Base-by-base conservation (phyloP, 2,329 filamentous ascomycete genomes). In the Fusarium temperatum region DNA sequence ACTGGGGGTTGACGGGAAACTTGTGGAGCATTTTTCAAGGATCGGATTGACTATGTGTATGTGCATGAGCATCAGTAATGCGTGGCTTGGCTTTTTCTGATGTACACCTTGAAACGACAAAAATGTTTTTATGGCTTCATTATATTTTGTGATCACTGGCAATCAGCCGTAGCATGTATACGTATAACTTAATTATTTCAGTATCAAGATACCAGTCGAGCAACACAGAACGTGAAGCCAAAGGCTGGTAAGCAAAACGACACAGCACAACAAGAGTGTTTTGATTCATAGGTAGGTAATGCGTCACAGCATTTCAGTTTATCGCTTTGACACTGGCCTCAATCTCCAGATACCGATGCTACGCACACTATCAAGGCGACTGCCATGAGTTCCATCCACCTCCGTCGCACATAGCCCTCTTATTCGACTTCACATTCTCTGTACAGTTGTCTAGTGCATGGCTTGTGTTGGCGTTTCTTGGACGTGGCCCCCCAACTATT, bases 401-500 rank as follows among this genome's bases (percentile, higher is more conserved):
- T 30, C 26, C n/a, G 41, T 24, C 18, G 13, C 18, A 35, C 10
- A 51, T 24, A 24, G 30, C n/a, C 47, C 51, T 22, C 36, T 61
- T 26, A n/a, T 28, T 30, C 32, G 44, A 63, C 14, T 47, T 61
- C 15, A 17, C n/a, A 62, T 56, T 63, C 11, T 42, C 39, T 68
- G 44, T 45, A 47, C 47, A 63, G 41, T 28, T 65, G 45, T 60
- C 54, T 64, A 59, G 45, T 63, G 47, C 41, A 54, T 57, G 18
- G 56, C 41, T 47, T 57, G 60, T 55, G 60, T 51, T 58, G 61
- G 51, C 66, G 62, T 65, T 60, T 58, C 62, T 61, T 71, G 57
- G 51, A 65, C 42, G 55, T 54, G 45, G 50, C 53, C 68, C 74
- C 75, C 75, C 61, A 54, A 57, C 61, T 65, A 54, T 55, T 65